Evolutionary conservation across 108 stramenopile species (phyloP), one percentile per base, ranked within the genome.

Genomic region (Nitzschia sp.): DNA sequence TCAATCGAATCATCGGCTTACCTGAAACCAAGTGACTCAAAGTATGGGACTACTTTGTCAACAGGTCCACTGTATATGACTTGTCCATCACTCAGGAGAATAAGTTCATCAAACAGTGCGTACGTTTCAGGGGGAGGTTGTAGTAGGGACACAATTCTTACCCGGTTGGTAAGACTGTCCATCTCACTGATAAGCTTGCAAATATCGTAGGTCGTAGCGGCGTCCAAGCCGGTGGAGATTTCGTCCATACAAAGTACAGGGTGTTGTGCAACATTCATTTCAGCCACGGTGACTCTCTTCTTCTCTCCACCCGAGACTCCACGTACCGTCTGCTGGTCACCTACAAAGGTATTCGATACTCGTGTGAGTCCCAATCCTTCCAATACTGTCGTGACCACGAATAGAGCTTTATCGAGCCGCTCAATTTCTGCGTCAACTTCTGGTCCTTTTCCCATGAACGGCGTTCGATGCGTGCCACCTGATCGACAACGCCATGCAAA

Each of bases 91-190:
- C 85, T 82, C 23, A 97, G 64, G 53, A 97, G 63, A 16, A 95
- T 85, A 9, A 96, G 34, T 36, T 96, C 87, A 64, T 96, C 96
- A 72, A 97, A 97, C 34, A 93, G 74, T 23, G 89, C 90, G 30
- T 93, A 92, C n/a, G 91, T 91, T 79, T 97, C 95, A 1, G 93
- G 95, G 0, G 94, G 87, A 22, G 96, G 95, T 62, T 96, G 95
- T 4, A 95, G 81, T 33, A 97, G 86, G 1, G 88, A 80, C 11
- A 94, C 73, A 16, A 96, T 73, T 32, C 58, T 63, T 13, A 89
- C 77, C 4, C 34, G 29, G 9, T 67, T 30, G 30, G 61, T 56
- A n/a, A 65, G 32, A 21, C 82, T 74, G 11, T 77, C 63, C 8
- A 63, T 68, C 45, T 74, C 53, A 15, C 62, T 60, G n/a, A 90